phyloP scores from a whole-genome alignment of 2,329 filamentous ascomycete genomes.

The Cytospora chrysosperma region DNA sequence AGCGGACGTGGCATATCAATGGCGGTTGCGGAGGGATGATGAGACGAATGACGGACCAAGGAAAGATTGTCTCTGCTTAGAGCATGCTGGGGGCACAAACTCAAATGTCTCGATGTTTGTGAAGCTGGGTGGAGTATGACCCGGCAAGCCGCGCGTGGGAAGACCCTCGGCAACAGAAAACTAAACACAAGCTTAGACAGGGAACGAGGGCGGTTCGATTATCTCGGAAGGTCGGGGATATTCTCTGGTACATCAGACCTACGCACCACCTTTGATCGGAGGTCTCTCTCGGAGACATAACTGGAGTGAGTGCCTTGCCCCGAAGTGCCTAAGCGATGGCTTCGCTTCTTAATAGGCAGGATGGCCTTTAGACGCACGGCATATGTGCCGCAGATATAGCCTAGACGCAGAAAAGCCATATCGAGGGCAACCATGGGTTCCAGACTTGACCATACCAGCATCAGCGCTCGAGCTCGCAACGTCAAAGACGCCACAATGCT shows the following conservation, averaged over 20 bases:
- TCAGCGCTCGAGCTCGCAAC: neutral
- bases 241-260: neutral
- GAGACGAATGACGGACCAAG: neutral
- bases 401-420: neutral
- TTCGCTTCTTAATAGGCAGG: constrained; percentile 11
- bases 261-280: neutral
- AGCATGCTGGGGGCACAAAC: neutral
- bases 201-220: neutral
- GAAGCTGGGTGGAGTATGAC: neutral
- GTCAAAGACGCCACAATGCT: neutral
- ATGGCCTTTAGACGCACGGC: neutral
- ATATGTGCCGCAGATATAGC: constrained; percentile 1
- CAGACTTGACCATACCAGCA: neutral
- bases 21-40: neutral
- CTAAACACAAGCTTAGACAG: neutral
- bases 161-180: neutral
- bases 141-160: neutral
- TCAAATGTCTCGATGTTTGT: neutral
- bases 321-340: constrained; percentile 14
- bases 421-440: constrained; percentile 2
- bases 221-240: neutral
- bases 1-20: neutral
- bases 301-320: neutral
- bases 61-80: neutral
- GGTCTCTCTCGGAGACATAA: constrained; percentile 12